Evolutionary conservation across 805 yeast species (phyloP).

Genomic region (Zygotorulaspora danielsina): DNA sequence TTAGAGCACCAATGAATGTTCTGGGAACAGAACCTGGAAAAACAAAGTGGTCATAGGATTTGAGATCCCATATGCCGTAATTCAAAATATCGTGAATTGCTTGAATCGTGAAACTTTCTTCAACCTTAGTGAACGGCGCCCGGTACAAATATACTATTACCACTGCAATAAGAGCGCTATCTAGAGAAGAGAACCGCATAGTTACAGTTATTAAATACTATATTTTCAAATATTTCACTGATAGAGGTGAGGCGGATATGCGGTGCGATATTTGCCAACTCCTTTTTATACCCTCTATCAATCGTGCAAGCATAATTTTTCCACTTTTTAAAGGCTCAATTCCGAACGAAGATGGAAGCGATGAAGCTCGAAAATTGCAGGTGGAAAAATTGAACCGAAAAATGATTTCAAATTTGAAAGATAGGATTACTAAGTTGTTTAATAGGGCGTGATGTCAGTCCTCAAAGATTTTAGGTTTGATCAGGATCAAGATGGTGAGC

Average conservation of each 20-base stretch:
- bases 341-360: neutral
- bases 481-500: conserved; percentile 34
- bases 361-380: neutral
- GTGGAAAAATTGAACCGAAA: too few species aligned
- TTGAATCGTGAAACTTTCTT: conserved; percentile 87
- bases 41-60: conserved; percentile 61
- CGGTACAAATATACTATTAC: conserved; percentile 47
- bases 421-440: too few species aligned
- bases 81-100: conserved; percentile 78
- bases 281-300: too few species aligned
- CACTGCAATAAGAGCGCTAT: conserved; percentile 41
- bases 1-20: conserved; percentile 68
- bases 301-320: too few species aligned
- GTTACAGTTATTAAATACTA: too few species aligned
- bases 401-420: too few species aligned
- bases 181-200: conserved; percentile 29
- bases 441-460: conserved; percentile 33
- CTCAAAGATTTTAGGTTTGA: conserved; percentile 30
- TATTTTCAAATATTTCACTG: too few species aligned
- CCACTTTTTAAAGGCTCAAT: neutral
- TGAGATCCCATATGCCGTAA: conserved; percentile 47
- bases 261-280: too few species aligned
- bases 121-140: conserved; percentile 88
- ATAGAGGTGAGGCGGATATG: too few species aligned
- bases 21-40: conserved; percentile 92